phyloP scores from a whole-genome alignment of 2,329 filamentous ascomycete genomes.

The Sordariomycetes sp. region DNA sequence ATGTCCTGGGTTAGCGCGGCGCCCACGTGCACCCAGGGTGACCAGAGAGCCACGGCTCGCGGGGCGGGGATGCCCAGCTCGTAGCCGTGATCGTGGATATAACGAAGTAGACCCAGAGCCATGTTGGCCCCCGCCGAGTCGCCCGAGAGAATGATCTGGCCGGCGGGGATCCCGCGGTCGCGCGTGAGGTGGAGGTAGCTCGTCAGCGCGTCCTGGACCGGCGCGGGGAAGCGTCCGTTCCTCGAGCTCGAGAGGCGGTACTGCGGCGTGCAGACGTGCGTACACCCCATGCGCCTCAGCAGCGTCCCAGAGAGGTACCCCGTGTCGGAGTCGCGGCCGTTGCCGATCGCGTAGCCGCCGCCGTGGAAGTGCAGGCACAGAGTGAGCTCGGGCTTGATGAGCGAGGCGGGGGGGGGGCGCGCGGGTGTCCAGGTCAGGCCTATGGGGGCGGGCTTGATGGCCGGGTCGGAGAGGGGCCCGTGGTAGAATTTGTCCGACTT shows the following conservation, averaged over 20 bases:
- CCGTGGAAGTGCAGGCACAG: slow-evolving; percentile 18
- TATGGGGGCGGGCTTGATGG: slow-evolving; percentile 8
- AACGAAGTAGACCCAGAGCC: slow-evolving; percentile 16
- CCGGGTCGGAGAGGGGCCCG: slow-evolving; percentile 6
- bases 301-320: slow-evolving; percentile 13
- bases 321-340: slow-evolving; percentile 15
- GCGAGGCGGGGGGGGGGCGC: slow-evolving; percentile 5
- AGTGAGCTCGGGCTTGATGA: slow-evolving; percentile 5
- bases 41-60: slow-evolving; percentile 11
- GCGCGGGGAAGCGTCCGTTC: slow-evolving; percentile 14
- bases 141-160: slow-evolving; percentile 16
- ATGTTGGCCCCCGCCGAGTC: slow-evolving; percentile 19
- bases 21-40: slow-evolving; percentile 12
- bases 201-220: slow-evolving; percentile 17
- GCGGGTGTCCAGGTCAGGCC: slow-evolving; percentile 13
- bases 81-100: slow-evolving; percentile 13
- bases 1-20: slow-evolving; percentile 5
- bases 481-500: slow-evolving; percentile 8
- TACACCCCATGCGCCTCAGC: slow-evolving; percentile 10
- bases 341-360: slow-evolving; percentile 16
- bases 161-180: slow-evolving; percentile 11
- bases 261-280: slow-evolving; percentile 15
- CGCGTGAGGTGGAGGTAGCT: slow-evolving; percentile 13
- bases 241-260: slow-evolving; percentile 15
- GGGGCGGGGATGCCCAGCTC: slow-evolving; percentile 10